Base-by-base conservation (phyloP, 257 asterid species). In the Ilex asprella region DNA sequence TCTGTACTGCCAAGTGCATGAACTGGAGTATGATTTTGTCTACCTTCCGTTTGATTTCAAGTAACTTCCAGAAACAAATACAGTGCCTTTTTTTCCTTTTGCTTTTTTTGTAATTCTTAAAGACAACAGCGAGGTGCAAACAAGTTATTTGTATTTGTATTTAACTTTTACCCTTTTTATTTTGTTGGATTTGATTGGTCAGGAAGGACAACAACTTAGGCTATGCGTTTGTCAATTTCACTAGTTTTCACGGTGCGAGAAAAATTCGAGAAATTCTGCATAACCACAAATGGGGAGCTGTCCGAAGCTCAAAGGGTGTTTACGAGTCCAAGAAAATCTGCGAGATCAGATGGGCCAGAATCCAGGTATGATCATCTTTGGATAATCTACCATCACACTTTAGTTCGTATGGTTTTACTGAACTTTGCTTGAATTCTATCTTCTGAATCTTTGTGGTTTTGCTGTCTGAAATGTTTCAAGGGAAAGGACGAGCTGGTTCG, bases 31-130 rank as follows among this genome's bases (percentile, higher is more conserved):
- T 52, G 95, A 86, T 65, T 81, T 86, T 31, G 10, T 85, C 12
- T 83, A 86, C 51, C 68, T 86, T 0, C 95, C 95, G 0, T 71
- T 83, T 54, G 95, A 86, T 32, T 86, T 83, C 47, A 39, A 67
- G 95, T 86, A 73, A 66, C 8, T 12, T 44, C 50, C 13, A 8
- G 9, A 21, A 21, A 21, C 50, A 7, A 7, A 44, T 7, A 7
- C 13, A 44, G 9, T 44, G 11, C 9, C 50, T 12, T 44, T 44
- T 44, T 44, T 44, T 44, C 50, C 50, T 31, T 16, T 6, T 53
- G 13, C 30, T 56, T 54, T 13, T 2, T 47, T 6, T 6, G n/a
- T 52, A 41, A 12, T 43, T 31, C 16, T 29, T 54, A 27, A 10
- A 43, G 11, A 39, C 16, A 2, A 1, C 11, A 44, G 13, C 50